Evolutionary conservation across 345 rosid species (phyloP), one percentile per base, ranked within the genome.

Genomic region (Melastoma malabathricum): DNA sequence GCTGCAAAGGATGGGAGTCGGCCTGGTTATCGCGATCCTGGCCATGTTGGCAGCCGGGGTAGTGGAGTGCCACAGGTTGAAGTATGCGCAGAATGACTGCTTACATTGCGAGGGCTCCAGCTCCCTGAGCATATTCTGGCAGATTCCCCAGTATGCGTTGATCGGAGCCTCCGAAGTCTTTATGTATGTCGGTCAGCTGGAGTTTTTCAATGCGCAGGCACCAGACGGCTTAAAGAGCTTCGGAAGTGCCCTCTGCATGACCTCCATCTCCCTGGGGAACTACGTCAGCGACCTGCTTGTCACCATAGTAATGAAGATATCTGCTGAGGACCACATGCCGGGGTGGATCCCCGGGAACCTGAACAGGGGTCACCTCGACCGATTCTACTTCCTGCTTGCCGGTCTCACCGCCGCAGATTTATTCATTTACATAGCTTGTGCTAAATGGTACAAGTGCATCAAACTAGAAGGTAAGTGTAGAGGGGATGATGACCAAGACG

Each of bases 281-380:
- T 58, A 55, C 1, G 25, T 56, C 15, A 50, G 69, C 50, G 66
- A 72, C 46, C 10, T 62, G 31, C 47, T 72, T 25, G 47, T 76
- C 51, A 44, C 65, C 0, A 9, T 61, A 48, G 81, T 57, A 47
- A 72, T 10, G 75, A 56, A 55, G 1, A 43, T 76, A 9, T 66
- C 70, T 3, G 13, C 60, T 0, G 53, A 16, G 31, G 45, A 66
- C 6, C 62, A 75, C 58, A 50, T 56, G 23, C 64, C 56, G 0
- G 69, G 78, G 10, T 72, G 81, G 78, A 64, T 76, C 48, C 65
- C 75, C 4, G 59, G 65, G 0, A 63, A 67, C 61, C 34, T 69
- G 38, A 67, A 64, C 45, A 56, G 53, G 2, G 74, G 73, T 18
- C 70, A 72, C 53, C 25, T 72, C 44, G 82, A 65, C 59, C 56